phyloP scores from a whole-genome alignment of 2,329 filamentous ascomycete genomes.

The Ophiocordyceps unilateralis region DNA sequence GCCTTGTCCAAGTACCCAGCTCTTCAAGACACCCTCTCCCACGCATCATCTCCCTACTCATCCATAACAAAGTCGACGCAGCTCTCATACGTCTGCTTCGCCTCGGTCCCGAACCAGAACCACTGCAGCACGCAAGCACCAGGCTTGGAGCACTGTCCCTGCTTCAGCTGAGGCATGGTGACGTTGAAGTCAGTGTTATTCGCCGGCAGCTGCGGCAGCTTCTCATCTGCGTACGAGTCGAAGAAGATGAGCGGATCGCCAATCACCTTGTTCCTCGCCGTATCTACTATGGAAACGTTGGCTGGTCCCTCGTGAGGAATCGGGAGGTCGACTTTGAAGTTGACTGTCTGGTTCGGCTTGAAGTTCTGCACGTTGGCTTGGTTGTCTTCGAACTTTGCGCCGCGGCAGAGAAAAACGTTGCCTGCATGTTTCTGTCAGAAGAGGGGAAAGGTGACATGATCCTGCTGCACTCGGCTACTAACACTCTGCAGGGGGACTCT shows the following conservation, averaged over 20 bases:
- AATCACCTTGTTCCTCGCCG: conserved; percentile 31
- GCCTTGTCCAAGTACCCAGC: too few relatives aligned
- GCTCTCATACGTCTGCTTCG: conserved; percentile 44
- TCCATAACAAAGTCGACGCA: conserved; percentile 36
- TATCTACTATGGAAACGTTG: conserved; percentile 42
- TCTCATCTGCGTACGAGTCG: conserved; percentile 33
- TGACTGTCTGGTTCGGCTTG: conserved; percentile 22
- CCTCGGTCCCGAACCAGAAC: conserved; percentile 39
- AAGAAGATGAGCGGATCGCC: conserved; percentile 36
- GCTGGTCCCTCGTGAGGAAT: conserved; percentile 27
- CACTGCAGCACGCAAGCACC: conserved; percentile 40
- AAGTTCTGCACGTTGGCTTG: conserved; percentile 22
- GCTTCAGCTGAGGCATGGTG: conserved; percentile 31
- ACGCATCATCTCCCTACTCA: background rate
- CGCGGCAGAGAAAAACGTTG: conserved; percentile 29
- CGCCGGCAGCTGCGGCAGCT: conserved; percentile 12
- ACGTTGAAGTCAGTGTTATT: conserved; percentile 34
- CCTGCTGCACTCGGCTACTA: too few relatives aligned
- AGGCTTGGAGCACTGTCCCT: conserved; percentile 25
- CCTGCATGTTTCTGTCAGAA: background rate
- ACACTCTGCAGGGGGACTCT: too few relatives aligned
- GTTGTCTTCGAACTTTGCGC: conserved; percentile 28
- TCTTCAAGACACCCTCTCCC: too few relatives aligned
- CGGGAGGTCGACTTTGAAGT: conserved; percentile 21
- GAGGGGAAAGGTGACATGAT: too few relatives aligned